Evolutionary conservation across 2,329 filamentous ascomycete species (phyloP).

Genomic region (Periconia sp.): DNA sequence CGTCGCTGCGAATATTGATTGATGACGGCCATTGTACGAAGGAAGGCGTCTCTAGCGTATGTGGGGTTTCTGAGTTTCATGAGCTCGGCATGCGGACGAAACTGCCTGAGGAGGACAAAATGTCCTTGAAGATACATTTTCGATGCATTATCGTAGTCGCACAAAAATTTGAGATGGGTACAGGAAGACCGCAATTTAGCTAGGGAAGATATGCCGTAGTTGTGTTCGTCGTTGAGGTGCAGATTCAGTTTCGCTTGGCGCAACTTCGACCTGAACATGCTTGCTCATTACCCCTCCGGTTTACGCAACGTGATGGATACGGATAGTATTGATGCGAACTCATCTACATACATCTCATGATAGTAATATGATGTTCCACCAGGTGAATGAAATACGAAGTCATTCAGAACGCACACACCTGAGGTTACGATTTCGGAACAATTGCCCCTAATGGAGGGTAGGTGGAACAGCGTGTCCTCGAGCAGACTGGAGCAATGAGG

Average conservation of each 20-base stretch:
- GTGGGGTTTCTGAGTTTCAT: constrained; percentile 30
- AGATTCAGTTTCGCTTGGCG: not conserved
- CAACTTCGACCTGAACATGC: too few relatives aligned
- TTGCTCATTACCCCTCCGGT: too few relatives aligned
- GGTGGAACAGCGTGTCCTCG: too few relatives aligned
- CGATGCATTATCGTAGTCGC: not conserved
- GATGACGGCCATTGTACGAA: constrained; percentile 21
- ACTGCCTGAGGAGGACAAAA: constrained; percentile 26
- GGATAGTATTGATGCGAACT: too few relatives aligned
- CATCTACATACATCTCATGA: too few relatives aligned
- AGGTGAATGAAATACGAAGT: too few relatives aligned
- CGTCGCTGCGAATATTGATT: constrained; percentile 18
- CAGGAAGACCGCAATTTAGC: not conserved
- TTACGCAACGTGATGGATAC: too few relatives aligned
- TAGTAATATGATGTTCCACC: too few relatives aligned
- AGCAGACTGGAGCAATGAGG: too few relatives aligned
- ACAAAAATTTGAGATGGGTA: not conserved
- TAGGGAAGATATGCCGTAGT: too few relatives aligned
- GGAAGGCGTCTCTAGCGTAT: constrained; percentile 30
- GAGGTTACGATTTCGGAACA: not conserved
- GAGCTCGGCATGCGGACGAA: constrained; percentile 15
- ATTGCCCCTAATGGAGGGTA: too few relatives aligned
- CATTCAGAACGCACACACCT: too few relatives aligned
- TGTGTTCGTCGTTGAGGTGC: not conserved
- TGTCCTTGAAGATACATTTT: constrained; percentile 14